These are phyloP conservation scores for Friedmanniomyces endolithicus DNA, from an alignment of 495 filamentous ascomycete species.

Conservation along the genomic window DNA sequence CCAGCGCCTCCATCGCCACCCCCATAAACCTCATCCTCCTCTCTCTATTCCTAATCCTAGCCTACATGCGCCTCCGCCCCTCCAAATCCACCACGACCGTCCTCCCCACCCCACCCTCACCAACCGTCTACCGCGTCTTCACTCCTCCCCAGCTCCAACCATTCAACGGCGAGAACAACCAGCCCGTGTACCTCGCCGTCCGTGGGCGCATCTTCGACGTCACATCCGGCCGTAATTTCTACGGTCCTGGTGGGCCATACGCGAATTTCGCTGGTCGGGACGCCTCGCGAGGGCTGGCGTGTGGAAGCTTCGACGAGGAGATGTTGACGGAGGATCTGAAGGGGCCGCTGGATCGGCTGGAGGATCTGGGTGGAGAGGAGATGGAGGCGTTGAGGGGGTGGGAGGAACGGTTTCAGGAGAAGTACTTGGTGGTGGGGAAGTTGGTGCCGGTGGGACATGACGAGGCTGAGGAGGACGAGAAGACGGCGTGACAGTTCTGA, in stretches of 20 bases:
- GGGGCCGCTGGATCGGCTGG: conserved; percentile 70
- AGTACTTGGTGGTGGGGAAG: conserved; percentile 89
- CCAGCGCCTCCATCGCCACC: conserved; percentile 23
- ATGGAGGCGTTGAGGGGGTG: conserved; percentile 73
- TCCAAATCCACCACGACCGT: conserved; percentile 30
- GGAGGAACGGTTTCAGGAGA: conserved; percentile 85
- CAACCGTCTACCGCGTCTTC: conserved; percentile 81
- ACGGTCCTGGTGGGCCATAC: conserved; percentile 86
- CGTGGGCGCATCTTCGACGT: conserved; percentile 83
- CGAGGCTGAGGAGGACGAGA: conserved; percentile 35
- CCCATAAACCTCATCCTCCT: conserved; percentile 30
- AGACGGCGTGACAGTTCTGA: background rate
- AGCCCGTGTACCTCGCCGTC: conserved; percentile 73
- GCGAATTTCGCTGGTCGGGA: conserved; percentile 92
- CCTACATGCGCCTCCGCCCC: conserved; percentile 40
- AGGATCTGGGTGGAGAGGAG: conserved; percentile 63
- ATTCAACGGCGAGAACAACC: conserved; percentile 68
- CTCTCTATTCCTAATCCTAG: conserved; percentile 34
- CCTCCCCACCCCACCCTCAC: conserved; percentile 57
- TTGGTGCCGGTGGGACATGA: conserved; percentile 60
- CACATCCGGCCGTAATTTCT: conserved; percentile 72
- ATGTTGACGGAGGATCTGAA: conserved; percentile 92
- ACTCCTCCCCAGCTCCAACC: conserved; percentile 72
- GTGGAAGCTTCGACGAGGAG: conserved; percentile 85
- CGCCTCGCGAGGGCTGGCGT: conserved; percentile 79